These are phyloP conservation scores for Phanerochaete sordida DNA, from an alignment of 768 basidiomycete genomes.

Conservation along the genomic window DNA sequence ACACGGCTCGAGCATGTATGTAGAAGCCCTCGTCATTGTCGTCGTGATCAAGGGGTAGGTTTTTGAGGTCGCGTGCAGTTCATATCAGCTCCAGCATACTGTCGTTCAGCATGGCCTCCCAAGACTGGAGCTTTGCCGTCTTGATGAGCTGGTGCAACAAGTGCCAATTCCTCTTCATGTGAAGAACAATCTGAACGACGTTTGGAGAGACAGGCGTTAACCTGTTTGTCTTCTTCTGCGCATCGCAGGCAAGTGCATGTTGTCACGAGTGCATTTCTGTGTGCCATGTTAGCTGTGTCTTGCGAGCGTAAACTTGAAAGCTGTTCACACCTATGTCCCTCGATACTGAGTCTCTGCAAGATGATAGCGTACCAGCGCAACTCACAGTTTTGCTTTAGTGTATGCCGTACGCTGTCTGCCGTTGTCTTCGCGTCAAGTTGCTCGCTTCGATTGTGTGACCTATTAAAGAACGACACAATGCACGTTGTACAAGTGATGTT, in stretches of 20 bases:
- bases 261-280: background rate
- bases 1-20: conserved; percentile 22
- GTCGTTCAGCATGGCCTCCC: conserved; percentile 28
- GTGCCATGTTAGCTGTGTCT: background rate
- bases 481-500: conserved; percentile 11
- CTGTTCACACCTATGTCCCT: background rate
- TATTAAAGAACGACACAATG: conserved; percentile 30
- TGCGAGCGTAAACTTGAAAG: background rate
- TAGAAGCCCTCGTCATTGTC: conserved; percentile 22
- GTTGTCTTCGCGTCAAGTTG: conserved; percentile 22
- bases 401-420: conserved; percentile 6
- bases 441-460: conserved; percentile 34
- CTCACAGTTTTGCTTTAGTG: background rate
- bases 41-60: conserved; percentile 13
- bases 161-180: conserved; percentile 5
- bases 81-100: conserved; percentile 34
- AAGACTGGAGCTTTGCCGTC: conserved; percentile 26
- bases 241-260: background rate
- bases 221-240: background rate
- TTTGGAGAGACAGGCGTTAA: background rate
- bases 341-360: background rate
- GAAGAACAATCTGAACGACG: background rate
- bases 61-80: conserved; percentile 17
- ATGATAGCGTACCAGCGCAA: conserved; percentile 3
- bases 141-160: conserved; percentile 25